These are phyloP conservation scores for Diutina catenulata DNA, from an alignment of 1,139 yeast genomes.

Conservation along the genomic window DNA sequence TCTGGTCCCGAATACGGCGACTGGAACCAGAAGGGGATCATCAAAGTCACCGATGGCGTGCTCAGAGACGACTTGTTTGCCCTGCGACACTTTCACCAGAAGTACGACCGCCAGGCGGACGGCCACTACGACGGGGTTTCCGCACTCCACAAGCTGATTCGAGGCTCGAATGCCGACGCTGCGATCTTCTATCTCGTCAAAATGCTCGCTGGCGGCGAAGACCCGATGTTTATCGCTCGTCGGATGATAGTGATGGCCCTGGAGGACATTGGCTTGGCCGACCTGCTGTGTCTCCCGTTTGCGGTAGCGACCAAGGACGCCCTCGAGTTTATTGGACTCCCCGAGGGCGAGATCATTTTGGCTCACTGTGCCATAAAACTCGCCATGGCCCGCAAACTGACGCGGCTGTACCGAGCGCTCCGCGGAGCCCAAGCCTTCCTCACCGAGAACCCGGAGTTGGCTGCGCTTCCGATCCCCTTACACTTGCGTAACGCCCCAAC, in stretches of 20 bases:
- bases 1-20: conserved; percentile 20
- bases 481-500: conserved; percentile 95
- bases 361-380: conserved; percentile 89
- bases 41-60: conserved; percentile 21
- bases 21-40: conserved; percentile 15
- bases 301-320: conserved; percentile 82
- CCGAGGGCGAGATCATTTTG: conserved; percentile 82
- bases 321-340: conserved; percentile 87
- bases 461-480: conserved; percentile 55
- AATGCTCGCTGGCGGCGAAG: conserved; percentile 90
- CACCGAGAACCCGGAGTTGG: conserved; percentile 48
- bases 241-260: conserved; percentile 89
- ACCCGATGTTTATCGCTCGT: conserved; percentile 83
- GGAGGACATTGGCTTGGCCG: conserved; percentile 79
- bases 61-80: conserved; percentile 25
- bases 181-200: conserved; percentile 75
- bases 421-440: conserved; percentile 49
- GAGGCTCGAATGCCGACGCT: conserved; percentile 87
- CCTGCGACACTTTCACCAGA: conserved; percentile 37
- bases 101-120: conserved; percentile 84
- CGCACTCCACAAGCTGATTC: conserved; percentile 81
- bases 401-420: conserved; percentile 74
- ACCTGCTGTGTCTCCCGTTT: conserved; percentile 76
- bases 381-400: conserved; percentile 78
- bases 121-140: conserved; percentile 90